Evolutionary conservation across 108 stramenopile genomes (phyloP), one percentile per base, ranked within the genome.

Genomic region (Licmophora abbreviata): DNA sequence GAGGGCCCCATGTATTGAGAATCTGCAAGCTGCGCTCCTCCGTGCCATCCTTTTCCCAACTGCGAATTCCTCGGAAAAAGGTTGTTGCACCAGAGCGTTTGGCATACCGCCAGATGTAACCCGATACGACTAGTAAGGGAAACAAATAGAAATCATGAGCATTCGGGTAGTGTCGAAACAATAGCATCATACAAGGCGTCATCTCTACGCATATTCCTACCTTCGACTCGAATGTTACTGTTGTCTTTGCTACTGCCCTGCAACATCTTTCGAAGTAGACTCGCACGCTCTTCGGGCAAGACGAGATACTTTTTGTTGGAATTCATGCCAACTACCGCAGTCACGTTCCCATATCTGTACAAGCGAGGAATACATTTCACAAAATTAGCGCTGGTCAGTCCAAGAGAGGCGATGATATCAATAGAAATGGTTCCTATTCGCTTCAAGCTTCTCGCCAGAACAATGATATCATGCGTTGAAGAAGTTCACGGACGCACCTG

Each of bases 81-180:
- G 73, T 49, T 17, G 59, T 48, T 3, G 71, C 79, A n/a, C 65
- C 68, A 36, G 75, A 52, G 1, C 48, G 52, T 48, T 66, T 82
- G 22, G 78, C 89, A 56, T 69, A 78, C 44, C 85, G 64, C 90
- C 90, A 92, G 29, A 92, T 85, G 63, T 88, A 88, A 14, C 86
- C 86, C 8, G 69, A 64, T 8, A 84, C 82, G 15, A 82, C 81
- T 79, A 24, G 32, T 15, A n/a, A n/a, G n/a, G n/a, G n/a, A n/a
- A n/a, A n/a, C n/a, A n/a, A n/a, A n/a, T n/a, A n/a, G n/a, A n/a
- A n/a, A n/a, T n/a, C n/a, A n/a, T n/a, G n/a, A n/a, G n/a, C n/a
- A n/a, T n/a, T n/a, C n/a, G n/a, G n/a, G n/a, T n/a, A n/a, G n/a
- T n/a, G n/a, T n/a, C n/a, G n/a, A n/a, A n/a, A n/a, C n/a, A n/a